A percentile compares a stretch with the other conserved stretches of the same genome.
These are phyloP conservation scores for Colletotrichum endophyticum DNA, from an alignment of 2,329 filamentous ascomycete species.

Conservation along the genomic window DNA sequence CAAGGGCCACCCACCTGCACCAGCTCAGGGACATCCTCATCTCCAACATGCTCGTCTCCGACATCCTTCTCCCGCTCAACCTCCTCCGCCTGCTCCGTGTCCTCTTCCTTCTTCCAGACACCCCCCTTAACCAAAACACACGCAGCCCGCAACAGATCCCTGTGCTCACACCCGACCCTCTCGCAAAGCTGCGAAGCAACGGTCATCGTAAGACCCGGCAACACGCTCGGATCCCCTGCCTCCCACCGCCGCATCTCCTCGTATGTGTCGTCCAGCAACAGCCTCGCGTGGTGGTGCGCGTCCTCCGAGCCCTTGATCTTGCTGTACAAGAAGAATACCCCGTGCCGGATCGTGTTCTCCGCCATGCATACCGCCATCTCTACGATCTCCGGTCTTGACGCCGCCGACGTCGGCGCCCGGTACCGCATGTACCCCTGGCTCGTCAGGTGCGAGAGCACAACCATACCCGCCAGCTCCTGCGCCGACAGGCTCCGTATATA, in stretches of 20 bases:
- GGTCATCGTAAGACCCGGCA: slow-evolving; percentile 20
- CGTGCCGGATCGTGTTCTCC: slow-evolving; percentile 19
- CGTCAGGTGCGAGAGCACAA: slow-evolving; percentile 6
- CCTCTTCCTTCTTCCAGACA: background rate
- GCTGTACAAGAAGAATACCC: slow-evolving; percentile 16
- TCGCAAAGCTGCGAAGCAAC: background rate
- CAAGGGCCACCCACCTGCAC: background rate
- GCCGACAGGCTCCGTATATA: background rate
- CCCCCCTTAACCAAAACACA: slow-evolving; percentile 8
- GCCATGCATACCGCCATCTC: slow-evolving; percentile 19
- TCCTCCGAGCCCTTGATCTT: slow-evolving; percentile 2
- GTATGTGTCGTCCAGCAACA: slow-evolving; percentile 15
- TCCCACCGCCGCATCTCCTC: slow-evolving; percentile 21
- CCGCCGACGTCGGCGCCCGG: background rate
- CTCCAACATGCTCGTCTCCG: background rate
- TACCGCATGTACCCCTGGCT: slow-evolving; percentile 15
- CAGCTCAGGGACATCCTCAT: background rate
- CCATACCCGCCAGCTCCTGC: slow-evolving; percentile 11
- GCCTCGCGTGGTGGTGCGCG: slow-evolving; percentile 1
- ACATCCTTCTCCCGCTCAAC: background rate
- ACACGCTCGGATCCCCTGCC: slow-evolving; percentile 5
- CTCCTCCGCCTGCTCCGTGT: background rate
- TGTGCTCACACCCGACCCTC: slow-evolving; percentile 4
- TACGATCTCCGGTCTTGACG: background rate
- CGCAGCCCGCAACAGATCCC: background rate